Percentiles rank a stretch among this genome's conserved stretches.
phyloP scores from a whole-genome alignment of 1,284 basidiomycete genomes.

The Sanguinoderma infundibulare region DNA sequence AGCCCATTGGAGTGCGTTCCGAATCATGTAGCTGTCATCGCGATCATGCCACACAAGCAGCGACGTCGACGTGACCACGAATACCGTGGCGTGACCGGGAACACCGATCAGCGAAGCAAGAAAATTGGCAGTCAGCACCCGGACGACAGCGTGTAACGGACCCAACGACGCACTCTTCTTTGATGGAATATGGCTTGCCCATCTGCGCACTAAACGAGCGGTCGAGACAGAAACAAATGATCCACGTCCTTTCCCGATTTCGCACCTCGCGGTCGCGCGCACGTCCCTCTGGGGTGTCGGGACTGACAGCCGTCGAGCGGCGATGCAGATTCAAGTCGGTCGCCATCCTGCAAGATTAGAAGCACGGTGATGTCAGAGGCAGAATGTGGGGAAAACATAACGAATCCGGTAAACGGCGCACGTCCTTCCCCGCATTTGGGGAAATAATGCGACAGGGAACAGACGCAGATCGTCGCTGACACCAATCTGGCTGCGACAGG shows the following conservation, averaged over 20 bases:
- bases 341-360: conserved; percentile 72
- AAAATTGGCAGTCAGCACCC: conserved; percentile 14
- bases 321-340: conserved; percentile 96
- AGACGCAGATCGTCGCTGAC: conserved; percentile 19
- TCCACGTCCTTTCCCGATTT: conserved; percentile 94
- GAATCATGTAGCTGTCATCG: conserved; percentile 77
- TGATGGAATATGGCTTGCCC: conserved; percentile 88
- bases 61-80: conserved; percentile 6
- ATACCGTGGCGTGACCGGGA: conserved; percentile 17
- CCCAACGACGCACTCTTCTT: conserved; percentile 73
- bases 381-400: conserved; percentile 17
- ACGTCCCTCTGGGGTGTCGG: conserved; percentile 76
- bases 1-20: conserved; percentile 79
- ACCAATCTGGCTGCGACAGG: conserved; percentile 13
- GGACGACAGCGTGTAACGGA: conserved; percentile 15
- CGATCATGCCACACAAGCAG: conserved; percentile 13
- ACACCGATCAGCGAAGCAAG: conserved; percentile 19
- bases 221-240: conserved; percentile 90
- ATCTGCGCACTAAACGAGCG: conserved; percentile 91
- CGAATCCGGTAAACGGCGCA: conserved; percentile 16
- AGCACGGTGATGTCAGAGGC: conserved; percentile 14
- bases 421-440: conserved; percentile 15
- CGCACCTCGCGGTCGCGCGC: conserved; percentile 83
- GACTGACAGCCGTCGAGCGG: conserved; percentile 72
- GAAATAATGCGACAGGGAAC: conserved; percentile 9